Evolutionary conservation across 1,284 basidiomycete genomes (phyloP).

Genomic region (Microbotryomycetes sp.): DNA sequence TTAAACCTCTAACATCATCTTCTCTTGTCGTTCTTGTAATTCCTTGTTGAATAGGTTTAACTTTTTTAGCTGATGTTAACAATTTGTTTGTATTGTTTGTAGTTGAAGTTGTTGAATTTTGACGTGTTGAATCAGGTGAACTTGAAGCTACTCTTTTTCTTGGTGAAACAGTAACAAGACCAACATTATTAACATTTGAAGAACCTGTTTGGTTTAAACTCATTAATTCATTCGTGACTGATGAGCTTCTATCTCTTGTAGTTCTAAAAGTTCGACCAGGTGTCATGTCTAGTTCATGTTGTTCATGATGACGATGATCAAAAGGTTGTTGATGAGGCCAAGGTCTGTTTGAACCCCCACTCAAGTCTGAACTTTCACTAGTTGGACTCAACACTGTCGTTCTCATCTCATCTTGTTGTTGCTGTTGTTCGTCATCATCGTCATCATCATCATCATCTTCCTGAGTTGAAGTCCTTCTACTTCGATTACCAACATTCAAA

Average conservation of each 20-base stretch:
- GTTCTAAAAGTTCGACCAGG: background rate
- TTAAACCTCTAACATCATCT: background rate
- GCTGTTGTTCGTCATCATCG: background rate
- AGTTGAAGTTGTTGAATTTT: no score
- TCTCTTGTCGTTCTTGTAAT: no score
- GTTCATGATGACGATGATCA: no score
- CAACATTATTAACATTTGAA: no score
- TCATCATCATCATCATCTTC: conserved; percentile 4
- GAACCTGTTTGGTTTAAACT: no score
- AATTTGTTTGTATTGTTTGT: background rate
- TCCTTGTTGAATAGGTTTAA: no score
- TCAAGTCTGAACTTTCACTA: background rate
- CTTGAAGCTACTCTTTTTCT: background rate
- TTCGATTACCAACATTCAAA: no score
- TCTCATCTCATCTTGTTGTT: conserved; percentile 5
- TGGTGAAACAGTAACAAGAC: background rate
- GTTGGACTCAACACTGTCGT: background rate
- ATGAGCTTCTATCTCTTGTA: background rate
- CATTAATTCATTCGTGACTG: background rate
- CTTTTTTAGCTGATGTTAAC: background rate
- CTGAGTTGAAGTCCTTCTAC: background rate
- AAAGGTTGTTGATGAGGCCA: background rate
- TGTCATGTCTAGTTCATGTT: no score
- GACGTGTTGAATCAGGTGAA: background rate
- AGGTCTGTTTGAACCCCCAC: background rate